Base-by-base conservation (phyloP, 352 stramenopile genomes). In the Phytophthora pseudosyringae region DNA sequence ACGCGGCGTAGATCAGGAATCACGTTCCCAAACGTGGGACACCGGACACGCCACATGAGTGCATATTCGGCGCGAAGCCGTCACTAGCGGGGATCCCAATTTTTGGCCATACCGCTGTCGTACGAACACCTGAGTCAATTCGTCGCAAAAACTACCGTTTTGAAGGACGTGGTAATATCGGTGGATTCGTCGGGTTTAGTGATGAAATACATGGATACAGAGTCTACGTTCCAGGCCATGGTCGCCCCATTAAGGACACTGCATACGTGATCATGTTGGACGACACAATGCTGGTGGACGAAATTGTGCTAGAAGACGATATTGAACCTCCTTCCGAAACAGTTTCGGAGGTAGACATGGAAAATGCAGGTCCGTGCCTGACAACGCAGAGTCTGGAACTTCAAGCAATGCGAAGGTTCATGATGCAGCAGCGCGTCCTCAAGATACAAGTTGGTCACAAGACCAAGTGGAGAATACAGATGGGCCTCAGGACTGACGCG, bases 271-370 rank as follows among this genome's bases (percentile, higher is more conserved):
- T 52, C 36, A 9, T 46, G 18, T 32, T 61, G n/a, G n/a, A n/a
- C 3, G 41, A 52, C 12, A 36, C 41, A 36, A 61, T 61, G 53
- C 18, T 61, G 10, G 28, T 59, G 9, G 40, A 59, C 8, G 40
- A 49, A 28, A 13, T 59, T 0, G 7, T 41, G 2, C 39, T 59
- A 0, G 39, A 59, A 0, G 39, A 50, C 18, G 29, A 59, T 26
- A n/a, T n/a, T n/a, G n/a, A n/a, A n/a, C n/a, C n/a, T n/a, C n/a
- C n/a, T n/a, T n/a, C n/a, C n/a, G n/a, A n/a, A n/a, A n/a, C n/a
- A n/a, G n/a, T n/a, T n/a, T n/a, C n/a, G n/a, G n/a, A n/a, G n/a
- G n/a, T n/a, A n/a, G n/a, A n/a, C n/a, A n/a, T n/a, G n/a, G n/a
- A n/a, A n/a, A n/a, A n/a, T n/a, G n/a, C n/a, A n/a, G n/a, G n/a